Percentiles rank a stretch among this genome's conserved stretches.
These are phyloP conservation scores for Cicer yamashitae DNA, from an alignment of 306 rosid genomes.

Conservation along the genomic window DNA sequence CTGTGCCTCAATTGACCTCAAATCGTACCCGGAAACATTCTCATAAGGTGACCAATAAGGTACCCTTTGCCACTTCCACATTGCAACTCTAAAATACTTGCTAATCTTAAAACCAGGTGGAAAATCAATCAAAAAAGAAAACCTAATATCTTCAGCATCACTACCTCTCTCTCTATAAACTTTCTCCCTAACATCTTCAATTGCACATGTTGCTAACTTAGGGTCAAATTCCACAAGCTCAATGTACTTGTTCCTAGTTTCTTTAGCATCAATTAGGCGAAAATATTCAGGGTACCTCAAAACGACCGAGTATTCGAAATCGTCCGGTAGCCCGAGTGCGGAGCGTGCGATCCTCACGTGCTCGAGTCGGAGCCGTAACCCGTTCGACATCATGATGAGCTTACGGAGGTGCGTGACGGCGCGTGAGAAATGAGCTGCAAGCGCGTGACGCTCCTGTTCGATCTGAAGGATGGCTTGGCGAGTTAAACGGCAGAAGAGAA, in stretches of 20 bases:
- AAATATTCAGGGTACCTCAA: conserved; percentile 71
- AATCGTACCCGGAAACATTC: conserved; percentile 73
- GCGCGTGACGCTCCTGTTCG: conserved; percentile 66
- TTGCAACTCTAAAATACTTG: conserved; percentile 75
- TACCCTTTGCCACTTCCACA: conserved; percentile 92
- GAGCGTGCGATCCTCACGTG: conserved; percentile 81
- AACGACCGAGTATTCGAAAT: conserved; percentile 79
- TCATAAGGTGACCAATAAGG: conserved; percentile 96
- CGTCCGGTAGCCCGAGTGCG: conserved; percentile 78
- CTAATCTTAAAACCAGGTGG: conserved; percentile 95
- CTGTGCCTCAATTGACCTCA: conserved; percentile 90
- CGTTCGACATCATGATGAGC: conserved; percentile 80
- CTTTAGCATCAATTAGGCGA: conserved; percentile 69
- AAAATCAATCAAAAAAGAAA: conserved; percentile 74
- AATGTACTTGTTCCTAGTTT: conserved; percentile 82
- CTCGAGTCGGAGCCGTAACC: conserved; percentile 70
- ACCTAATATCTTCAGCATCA: conserved; percentile 79
- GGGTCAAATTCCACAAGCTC: conserved; percentile 66
- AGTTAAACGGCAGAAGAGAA: conserved; percentile 75
- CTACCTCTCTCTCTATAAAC: conserved; percentile 76
- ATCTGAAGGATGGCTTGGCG: conserved; percentile 80
- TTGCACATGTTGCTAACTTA: conserved; percentile 59
- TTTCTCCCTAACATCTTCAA: conserved; percentile 80
- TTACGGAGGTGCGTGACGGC: conserved; percentile 81
- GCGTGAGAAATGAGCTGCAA: conserved; percentile 55